Percentiles rank a stretch among this genome's conserved stretches.
Evolutionary conservation across 805 yeast species (phyloP).

Genomic region (Saturnispora serradocipensis): DNA sequence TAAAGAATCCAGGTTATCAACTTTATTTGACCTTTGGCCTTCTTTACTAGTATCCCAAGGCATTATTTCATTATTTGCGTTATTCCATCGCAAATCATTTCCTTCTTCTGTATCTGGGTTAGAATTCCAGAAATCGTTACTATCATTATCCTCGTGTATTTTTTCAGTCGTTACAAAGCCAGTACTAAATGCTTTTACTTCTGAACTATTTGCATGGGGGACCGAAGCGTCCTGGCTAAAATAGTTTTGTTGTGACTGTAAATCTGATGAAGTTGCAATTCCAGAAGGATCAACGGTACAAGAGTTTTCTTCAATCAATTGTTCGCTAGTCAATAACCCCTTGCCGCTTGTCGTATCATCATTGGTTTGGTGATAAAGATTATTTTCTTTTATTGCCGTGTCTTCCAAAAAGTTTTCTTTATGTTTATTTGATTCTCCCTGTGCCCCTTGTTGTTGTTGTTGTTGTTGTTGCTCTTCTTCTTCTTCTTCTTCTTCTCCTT

Average conservation of each 20-base stretch:
- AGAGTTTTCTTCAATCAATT: too few species aligned
- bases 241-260: not conserved
- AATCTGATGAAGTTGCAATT: not conserved
- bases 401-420: too few species aligned
- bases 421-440: too few species aligned
- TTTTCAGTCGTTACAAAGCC: not conserved
- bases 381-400: too few species aligned
- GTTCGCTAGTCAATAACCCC: too few species aligned
- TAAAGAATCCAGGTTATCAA: not conserved
- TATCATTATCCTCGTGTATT: not conserved
- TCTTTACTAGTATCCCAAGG: slow-evolving; percentile 6
- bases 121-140: not conserved
- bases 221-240: not conserved
- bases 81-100: not conserved
- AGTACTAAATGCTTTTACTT: not conserved
- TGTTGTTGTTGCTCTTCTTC: too few species aligned
- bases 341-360: too few species aligned
- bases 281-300: too few species aligned
- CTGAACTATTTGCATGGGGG: too few species aligned
- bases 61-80: slow-evolving; percentile 1
- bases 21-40: not conserved
- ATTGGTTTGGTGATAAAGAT: too few species aligned
- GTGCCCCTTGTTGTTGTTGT: too few species aligned
- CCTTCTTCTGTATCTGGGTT: not conserved
- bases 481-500: not conserved